phyloP scores from a whole-genome alignment of 345 rosid genomes.

The Gossypioides kirkii region DNA sequence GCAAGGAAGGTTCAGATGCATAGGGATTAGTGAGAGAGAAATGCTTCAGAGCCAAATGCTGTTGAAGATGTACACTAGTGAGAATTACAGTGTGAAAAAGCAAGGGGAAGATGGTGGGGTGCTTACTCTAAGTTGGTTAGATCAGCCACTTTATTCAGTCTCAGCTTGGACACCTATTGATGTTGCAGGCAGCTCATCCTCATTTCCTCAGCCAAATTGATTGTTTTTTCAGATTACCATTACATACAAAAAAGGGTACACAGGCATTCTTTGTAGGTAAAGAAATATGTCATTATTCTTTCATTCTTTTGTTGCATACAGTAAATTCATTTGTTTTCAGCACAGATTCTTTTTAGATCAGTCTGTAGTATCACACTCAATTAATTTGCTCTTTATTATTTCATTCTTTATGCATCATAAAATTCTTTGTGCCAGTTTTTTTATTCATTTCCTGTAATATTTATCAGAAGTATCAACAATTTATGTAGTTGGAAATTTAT shows the following conservation, averaged over 20 bases:
- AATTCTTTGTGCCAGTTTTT: constrained; percentile 5
- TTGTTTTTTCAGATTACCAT: constrained; percentile 30
- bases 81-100: constrained; percentile 35
- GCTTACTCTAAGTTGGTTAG: constrained; percentile 69
- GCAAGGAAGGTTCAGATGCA: constrained; percentile 62
- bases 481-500: too few relatives aligned
- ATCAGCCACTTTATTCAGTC: constrained; percentile 81
- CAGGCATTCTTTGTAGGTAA: constrained; percentile 39
- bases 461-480: neutral
- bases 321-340: constrained; percentile 1
- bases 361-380: neutral
- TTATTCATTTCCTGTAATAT: constrained; percentile 4
- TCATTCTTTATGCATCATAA: constrained; percentile 17
- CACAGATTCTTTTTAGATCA: neutral
- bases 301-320: constrained; percentile 53
- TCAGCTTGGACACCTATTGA: constrained; percentile 74
- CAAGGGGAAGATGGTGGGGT: constrained; percentile 44
- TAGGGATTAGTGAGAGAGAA: constrained; percentile 68
- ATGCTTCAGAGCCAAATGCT: constrained; percentile 77
- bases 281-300: constrained; percentile 38
- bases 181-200: constrained; percentile 57
- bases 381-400: constrained; percentile 6
- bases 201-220: constrained; percentile 49
- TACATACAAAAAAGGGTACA: constrained; percentile 11
- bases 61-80: constrained; percentile 69